Conservation (phyloP, 345 rosid genomes). For the Pugionium cornutum region DNA sequence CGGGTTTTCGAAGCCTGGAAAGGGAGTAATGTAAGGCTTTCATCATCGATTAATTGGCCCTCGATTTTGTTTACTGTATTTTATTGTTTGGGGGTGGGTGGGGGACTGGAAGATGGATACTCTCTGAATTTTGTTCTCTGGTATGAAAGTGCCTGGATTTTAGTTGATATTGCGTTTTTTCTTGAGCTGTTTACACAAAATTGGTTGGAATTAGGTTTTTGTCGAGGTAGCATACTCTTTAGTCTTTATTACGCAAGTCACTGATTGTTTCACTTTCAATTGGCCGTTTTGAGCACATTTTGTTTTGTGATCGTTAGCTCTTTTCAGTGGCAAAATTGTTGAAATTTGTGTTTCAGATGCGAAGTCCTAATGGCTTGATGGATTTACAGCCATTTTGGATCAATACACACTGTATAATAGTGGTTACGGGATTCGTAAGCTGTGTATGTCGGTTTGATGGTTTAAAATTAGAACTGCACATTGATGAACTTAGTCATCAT, state of each 20-base stretch:
- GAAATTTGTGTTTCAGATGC: constrained; percentile 3
- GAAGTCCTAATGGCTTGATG: not conserved
- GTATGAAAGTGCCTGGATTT: not conserved
- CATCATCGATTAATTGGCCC: not conserved
- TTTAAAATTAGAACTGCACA: not conserved
- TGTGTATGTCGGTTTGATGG: constrained; percentile 9
- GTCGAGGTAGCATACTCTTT: not conserved
- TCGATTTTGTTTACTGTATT: not conserved
- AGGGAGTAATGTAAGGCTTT: constrained; percentile 80
- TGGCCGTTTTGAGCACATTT: not conserved
- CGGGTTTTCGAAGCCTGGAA: constrained; percentile 88
- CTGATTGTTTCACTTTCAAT: not conserved
- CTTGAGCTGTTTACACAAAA: not conserved
- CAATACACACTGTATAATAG: not conserved
- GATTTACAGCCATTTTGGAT: not conserved
- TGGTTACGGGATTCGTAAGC: not conserved
- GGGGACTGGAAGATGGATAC: not conserved
- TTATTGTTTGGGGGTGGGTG: not conserved
- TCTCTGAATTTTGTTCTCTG: constrained; percentile 5
- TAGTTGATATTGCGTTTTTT: constrained; percentile 1
- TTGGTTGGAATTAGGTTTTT: constrained; percentile 1
- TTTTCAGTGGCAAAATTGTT: not conserved
- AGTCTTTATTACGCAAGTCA: not conserved
- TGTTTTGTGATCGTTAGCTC: not conserved
- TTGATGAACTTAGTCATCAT: not conserved